These are phyloP conservation scores for Diaporthe sp. DNA, from an alignment of 2,329 filamentous ascomycete species.

Conservation along the genomic window DNA sequence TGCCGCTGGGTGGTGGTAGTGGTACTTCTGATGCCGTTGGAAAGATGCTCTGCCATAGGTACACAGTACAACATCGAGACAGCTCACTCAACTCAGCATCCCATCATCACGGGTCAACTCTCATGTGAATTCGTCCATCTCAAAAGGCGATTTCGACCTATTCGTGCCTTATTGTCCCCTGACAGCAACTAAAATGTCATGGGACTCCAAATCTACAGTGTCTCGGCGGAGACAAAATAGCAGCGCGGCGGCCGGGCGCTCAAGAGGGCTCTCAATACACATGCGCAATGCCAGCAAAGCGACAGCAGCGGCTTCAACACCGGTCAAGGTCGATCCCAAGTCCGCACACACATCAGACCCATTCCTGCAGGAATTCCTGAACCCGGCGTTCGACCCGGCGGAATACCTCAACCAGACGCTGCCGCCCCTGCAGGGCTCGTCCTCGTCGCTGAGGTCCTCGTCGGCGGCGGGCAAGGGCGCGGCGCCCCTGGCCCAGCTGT, in stretches of 20 bases:
- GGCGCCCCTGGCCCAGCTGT: slow-evolving; percentile 80
- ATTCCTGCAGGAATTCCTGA: slow-evolving; percentile 80
- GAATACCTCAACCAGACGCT: slow-evolving; percentile 87
- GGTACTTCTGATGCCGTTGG: not conserved
- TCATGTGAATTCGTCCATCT: not conserved
- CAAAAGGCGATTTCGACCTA: not conserved
- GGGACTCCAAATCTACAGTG: slow-evolving; percentile 52
- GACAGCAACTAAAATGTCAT: slow-evolving; percentile 49
- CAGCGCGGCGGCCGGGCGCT: slow-evolving; percentile 49
- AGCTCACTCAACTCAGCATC: slow-evolving; percentile 17
- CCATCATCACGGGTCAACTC: not conserved
- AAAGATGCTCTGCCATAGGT: not conserved
- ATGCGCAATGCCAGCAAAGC: slow-evolving; percentile 53
- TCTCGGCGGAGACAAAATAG: slow-evolving; percentile 62
- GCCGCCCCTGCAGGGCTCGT: slow-evolving; percentile 71
- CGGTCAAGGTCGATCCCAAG: slow-evolving; percentile 57
- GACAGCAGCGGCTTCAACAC: slow-evolving; percentile 2
- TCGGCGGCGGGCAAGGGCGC: slow-evolving; percentile 50
- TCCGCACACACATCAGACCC: slow-evolving; percentile 78
- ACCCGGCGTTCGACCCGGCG: slow-evolving; percentile 83
- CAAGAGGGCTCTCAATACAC: slow-evolving; percentile 56
- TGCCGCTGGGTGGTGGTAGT: not conserved
- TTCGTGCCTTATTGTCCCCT: not conserved
- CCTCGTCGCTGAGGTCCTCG: slow-evolving; percentile 40
- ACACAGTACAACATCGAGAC: slow-evolving; percentile 7